phyloP scores from a whole-genome alignment of 2,329 filamentous ascomycete genomes.

The Dactylellina sp. region DNA sequence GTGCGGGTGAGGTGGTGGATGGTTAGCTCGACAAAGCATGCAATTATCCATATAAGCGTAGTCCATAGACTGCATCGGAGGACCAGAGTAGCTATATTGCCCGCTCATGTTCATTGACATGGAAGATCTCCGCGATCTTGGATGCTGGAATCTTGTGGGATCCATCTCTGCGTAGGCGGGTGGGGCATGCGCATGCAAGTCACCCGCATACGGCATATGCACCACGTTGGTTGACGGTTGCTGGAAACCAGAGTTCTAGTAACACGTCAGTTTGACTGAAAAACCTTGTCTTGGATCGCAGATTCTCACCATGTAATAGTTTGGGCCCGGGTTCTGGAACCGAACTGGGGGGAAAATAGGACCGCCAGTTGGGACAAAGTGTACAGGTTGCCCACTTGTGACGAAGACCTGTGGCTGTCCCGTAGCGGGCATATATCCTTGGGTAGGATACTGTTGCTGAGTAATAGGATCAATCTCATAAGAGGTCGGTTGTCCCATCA shows the following conservation, averaged over 20 bases:
- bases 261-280: neutral
- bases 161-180: conserved; percentile 41
- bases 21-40: conserved; percentile 30
- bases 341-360: conserved; percentile 13
- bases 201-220: conserved; percentile 22
- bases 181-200: conserved; percentile 32
- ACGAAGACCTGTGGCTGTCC: conserved; percentile 35
- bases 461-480: conserved; percentile 37
- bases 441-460: conserved; percentile 18
- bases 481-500: conserved; percentile 13
- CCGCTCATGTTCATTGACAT: conserved; percentile 30
- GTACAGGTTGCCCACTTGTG: conserved; percentile 30
- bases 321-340: conserved; percentile 11
- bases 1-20: conserved; percentile 39
- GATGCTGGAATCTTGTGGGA: conserved; percentile 13
- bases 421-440: conserved; percentile 4
- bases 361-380: conserved; percentile 7
- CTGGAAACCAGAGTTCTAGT: neutral
- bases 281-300: neutral
- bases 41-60: conserved; percentile 23
- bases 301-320: conserved; percentile 27
- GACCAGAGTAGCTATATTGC: conserved; percentile 10
- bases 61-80: neutral
- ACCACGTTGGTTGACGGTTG: conserved; percentile 18
- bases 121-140: conserved; percentile 32